A percentile compares a stretch with the other conserved stretches of the same genome.
phyloP scores from a whole-genome alignment of 192 early-diverging fungal genomes.

The Backusella tuberculispora region DNA sequence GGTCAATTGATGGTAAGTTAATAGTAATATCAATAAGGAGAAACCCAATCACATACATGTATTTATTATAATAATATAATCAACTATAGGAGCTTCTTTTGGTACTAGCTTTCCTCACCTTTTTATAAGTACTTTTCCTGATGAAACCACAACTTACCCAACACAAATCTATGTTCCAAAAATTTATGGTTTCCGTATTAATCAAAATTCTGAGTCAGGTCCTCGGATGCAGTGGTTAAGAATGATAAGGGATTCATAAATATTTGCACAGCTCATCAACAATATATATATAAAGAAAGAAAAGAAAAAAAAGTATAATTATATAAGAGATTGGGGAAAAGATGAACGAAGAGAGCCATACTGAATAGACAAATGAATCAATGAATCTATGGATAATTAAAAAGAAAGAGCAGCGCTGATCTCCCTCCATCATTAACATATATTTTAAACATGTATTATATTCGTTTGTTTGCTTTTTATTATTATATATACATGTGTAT shows the following conservation, averaged over 20 bases:
- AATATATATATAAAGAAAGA: not conserved
- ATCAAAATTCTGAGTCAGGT: conserved; percentile 71
- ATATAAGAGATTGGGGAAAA: not conserved
- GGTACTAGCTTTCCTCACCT: conserved; percentile 95
- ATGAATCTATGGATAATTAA: no score
- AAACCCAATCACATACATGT: not conserved
- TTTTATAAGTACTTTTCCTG: conserved; percentile 86
- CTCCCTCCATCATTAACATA: not conserved
- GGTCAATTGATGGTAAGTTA: conserved; percentile 65
- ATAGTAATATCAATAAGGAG: not conserved
- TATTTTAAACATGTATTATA: not conserved
- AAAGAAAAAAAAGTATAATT: not conserved
- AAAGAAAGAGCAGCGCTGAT: no score
- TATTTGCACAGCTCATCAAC: not conserved
- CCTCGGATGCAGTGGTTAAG: conserved; percentile 95
- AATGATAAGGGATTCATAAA: conserved; percentile 31
- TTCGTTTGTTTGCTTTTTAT: not conserved
- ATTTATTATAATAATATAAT: conserved; percentile 28
- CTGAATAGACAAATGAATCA: no score
- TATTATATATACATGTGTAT: not conserved
- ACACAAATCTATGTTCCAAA: conserved; percentile 73
- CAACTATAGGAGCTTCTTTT: conserved; percentile 81
- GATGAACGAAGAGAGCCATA: not conserved
- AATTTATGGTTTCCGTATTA: conserved; percentile 95
- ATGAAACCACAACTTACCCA: conserved; percentile 62